Percentiles rank a stretch among this genome's conserved stretches.
These are phyloP conservation scores for Ophiosphaerella narmari DNA, from an alignment of 2,329 filamentous ascomycete genomes.

Conservation along the genomic window DNA sequence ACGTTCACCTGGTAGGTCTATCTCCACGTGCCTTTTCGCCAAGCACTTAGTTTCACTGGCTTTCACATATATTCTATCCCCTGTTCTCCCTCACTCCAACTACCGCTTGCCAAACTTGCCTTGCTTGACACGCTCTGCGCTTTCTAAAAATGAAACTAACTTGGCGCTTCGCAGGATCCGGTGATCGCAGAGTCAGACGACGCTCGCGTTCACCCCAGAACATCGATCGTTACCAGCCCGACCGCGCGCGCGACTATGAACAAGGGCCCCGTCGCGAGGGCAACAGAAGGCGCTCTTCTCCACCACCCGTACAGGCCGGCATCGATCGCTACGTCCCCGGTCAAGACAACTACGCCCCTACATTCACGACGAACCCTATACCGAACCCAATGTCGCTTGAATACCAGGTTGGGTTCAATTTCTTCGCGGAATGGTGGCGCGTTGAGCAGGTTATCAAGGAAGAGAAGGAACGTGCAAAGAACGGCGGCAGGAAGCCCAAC, in stretches of 20 bases:
- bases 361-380: constrained; percentile 66
- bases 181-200: constrained; percentile 44
- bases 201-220: constrained; percentile 73
- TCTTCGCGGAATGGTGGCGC: constrained; percentile 86
- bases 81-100: background rate
- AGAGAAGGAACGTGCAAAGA: constrained; percentile 72
- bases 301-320: constrained; percentile 65
- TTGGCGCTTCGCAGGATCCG: constrained; percentile 19
- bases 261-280: constrained; percentile 63
- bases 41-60: background rate
- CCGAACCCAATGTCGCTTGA: constrained; percentile 73
- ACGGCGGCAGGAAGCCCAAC: constrained; percentile 69
- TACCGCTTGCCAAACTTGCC: too few species aligned
- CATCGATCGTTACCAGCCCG: constrained; percentile 78
- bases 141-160: constrained; percentile 6
- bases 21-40: background rate
- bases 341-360: constrained; percentile 61
- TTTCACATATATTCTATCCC: background rate
- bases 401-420: constrained; percentile 84
- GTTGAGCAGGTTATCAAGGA: constrained; percentile 82
- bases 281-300: constrained; percentile 62
- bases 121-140: background rate
- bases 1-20: constrained; percentile 69
- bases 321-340: constrained; percentile 87
- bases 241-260: constrained; percentile 71